Evolutionary conservation across 208 protist genomes (phyloP), one percentile per base, ranked within the genome.

Genomic region (Vickermania ingenoplastis): DNA sequence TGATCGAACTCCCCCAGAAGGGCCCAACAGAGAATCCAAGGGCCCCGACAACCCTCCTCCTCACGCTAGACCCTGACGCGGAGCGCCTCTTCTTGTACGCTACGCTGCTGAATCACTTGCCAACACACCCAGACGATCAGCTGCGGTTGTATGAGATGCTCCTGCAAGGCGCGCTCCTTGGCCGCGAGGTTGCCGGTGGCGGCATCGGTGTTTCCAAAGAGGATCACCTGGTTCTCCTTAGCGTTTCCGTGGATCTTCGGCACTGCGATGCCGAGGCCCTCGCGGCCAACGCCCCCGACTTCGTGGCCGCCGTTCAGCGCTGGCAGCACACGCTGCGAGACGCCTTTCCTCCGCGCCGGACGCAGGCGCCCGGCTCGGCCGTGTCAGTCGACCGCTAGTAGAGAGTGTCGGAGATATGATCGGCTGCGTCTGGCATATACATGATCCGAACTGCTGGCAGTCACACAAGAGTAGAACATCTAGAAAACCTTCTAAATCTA

Each of bases 21-120:
- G 3, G 36, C 24, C 59, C 53, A 24, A 55, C 68, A 2, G 25
- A 4, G 5, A 14, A 3, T 21, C 3, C 14, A 25, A 49, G 52
- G n/a, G 62, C 53, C 3, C 31, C 73, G 53, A n/a, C 60, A 4
- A 85, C 67, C 28, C 13, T 89, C 5, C 74, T 95, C 26, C 28
- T 95, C n/a, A 92, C 89, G 3, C 49, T 91, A 0, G 89, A 95
- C 48, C 41, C 65, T 24, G 59, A 63, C 17, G 81, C 83, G 21
- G 81, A 83, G 62, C 72, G 75, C 13, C 28, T 93, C 7, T 91
- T 80, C 61, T 61, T 92, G 11, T 95, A 95, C 68, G 71, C 75
- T 14, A 76, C 81, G 25, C 65, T 95, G 24, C 76, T 92, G 21
- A 68, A 68, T 36, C n/a, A 58, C n/a, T 60, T 95, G 26, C 89